Evolutionary conservation across 495 filamentous ascomycete genomes (phyloP).

Genomic region (Talaromyces adpressus): DNA sequence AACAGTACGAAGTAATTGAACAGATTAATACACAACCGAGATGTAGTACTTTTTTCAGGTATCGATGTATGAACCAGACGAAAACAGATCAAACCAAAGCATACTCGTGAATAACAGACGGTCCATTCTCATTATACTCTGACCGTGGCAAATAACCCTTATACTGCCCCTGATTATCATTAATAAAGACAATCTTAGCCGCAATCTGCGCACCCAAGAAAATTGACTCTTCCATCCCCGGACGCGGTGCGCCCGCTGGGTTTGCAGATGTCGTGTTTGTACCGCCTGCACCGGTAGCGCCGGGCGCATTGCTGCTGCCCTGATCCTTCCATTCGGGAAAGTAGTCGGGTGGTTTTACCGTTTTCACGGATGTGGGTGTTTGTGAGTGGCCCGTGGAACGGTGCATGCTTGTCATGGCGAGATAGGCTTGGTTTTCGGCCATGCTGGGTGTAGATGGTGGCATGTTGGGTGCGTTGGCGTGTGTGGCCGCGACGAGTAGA

Average conservation of each 20-base stretch:
- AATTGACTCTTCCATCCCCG: slow-evolving; percentile 57
- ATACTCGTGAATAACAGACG: slow-evolving; percentile 58
- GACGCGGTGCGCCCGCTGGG: slow-evolving; percentile 13
- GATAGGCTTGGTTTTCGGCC: slow-evolving; percentile 8
- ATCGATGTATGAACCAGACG: neutral
- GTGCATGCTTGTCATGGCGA: slow-evolving; percentile 16
- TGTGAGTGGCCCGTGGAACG: slow-evolving; percentile 77
- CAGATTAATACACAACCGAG: neutral
- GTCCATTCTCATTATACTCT: slow-evolving; percentile 75
- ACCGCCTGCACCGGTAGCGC: slow-evolving; percentile 19
- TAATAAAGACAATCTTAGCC: slow-evolving; percentile 65
- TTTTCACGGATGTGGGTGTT: slow-evolving; percentile 80
- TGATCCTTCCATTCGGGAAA: slow-evolving; percentile 91
- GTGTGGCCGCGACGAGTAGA: slow-evolving; percentile 83
- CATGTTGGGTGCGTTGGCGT: slow-evolving; percentile 53
- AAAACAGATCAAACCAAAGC: slow-evolving; percentile 2
- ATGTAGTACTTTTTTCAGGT: neutral
- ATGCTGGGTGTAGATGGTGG: slow-evolving; percentile 27
- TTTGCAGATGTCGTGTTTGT: slow-evolving; percentile 12
- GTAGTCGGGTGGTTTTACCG: slow-evolving; percentile 73
- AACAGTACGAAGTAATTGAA: neutral
- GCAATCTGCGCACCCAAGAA: slow-evolving; percentile 79
- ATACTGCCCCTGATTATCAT: slow-evolving; percentile 56
- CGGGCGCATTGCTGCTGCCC: slow-evolving; percentile 39
- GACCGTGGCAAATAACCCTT: slow-evolving; percentile 67